These are phyloP conservation scores for Berberis thunbergii DNA, from an alignment of 164 flowering plant species.

Conservation along the genomic window DNA sequence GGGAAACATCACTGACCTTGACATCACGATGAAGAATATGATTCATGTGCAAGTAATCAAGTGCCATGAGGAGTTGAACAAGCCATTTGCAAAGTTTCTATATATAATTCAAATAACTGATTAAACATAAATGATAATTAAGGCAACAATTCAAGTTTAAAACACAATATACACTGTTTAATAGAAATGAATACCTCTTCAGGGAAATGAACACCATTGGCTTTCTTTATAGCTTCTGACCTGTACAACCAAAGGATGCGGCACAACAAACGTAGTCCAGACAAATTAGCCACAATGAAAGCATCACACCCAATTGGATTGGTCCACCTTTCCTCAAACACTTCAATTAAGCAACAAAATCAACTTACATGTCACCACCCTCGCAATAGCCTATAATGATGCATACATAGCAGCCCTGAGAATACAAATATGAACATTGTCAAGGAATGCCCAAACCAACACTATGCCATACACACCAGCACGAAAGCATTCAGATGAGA, in stretches of 20 bases:
- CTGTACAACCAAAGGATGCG: constrained; percentile 27
- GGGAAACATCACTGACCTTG: constrained; percentile 60
- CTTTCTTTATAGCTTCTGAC: constrained; percentile 78
- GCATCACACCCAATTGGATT: constrained; percentile 2
- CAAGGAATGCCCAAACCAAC: not conserved
- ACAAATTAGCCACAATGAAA: constrained; percentile 1
- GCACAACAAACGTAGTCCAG: not conserved
- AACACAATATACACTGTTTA: not conserved
- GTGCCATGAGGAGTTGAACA: constrained; percentile 92
- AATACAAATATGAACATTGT: constrained; percentile 2
- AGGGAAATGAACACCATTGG: constrained; percentile 64
- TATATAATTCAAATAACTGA: constrained; percentile 6
- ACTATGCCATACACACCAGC: no score
- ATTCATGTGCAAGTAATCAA: constrained; percentile 84
- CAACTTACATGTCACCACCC: constrained; percentile 93
- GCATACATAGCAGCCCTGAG: constrained; percentile 97
- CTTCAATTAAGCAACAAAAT: constrained; percentile 7
- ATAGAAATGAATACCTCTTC: constrained; percentile 57
- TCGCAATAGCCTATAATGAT: constrained; percentile 90
- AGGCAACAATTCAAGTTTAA: not conserved
- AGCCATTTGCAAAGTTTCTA: constrained; percentile 98
- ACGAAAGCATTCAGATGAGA: no score
- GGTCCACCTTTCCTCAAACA: constrained; percentile 4
- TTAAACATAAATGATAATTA: constrained; percentile 3
- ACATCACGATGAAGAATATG: constrained; percentile 99